Conservation (phyloP, 257 asterid species). For the Solanum peruvianum region DNA sequence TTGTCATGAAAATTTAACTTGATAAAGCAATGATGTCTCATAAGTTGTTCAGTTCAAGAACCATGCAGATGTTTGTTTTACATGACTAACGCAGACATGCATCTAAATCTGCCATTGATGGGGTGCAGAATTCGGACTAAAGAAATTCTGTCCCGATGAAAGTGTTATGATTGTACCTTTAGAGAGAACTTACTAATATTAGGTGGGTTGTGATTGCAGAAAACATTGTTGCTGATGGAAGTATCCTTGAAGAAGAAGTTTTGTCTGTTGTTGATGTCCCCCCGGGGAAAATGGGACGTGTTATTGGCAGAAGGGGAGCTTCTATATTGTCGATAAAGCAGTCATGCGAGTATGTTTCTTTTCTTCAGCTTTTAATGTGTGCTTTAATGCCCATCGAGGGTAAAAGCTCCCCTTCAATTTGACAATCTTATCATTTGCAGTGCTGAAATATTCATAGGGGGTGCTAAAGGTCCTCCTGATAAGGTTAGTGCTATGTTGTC, state of each 20-base stretch:
- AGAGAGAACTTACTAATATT: background rate
- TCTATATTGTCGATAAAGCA: slow-evolving; percentile 70
- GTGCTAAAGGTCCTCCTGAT: slow-evolving; percentile 81
- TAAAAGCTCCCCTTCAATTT: background rate
- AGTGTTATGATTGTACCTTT: background rate
- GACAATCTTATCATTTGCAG: slow-evolving; percentile 37
- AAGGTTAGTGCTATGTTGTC: slow-evolving; percentile 40
- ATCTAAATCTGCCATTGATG: background rate
- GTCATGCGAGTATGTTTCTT: slow-evolving; percentile 67
- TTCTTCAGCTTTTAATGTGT: background rate
- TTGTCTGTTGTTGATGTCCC: slow-evolving; percentile 85
- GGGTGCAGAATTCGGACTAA: background rate
- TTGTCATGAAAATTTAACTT: background rate
- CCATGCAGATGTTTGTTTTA: background rate
- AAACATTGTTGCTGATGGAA: slow-evolving; percentile 26
- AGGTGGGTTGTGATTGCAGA: slow-evolving; percentile 38
- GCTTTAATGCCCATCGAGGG: background rate
- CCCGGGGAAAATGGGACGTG: slow-evolving; percentile 77
- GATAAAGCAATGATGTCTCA: background rate
- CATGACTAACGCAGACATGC: background rate
- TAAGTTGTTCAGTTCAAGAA: background rate
- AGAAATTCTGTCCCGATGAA: background rate
- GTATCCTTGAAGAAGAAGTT: slow-evolving; percentile 68
- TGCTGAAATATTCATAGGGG: slow-evolving; percentile 90
- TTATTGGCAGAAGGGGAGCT: slow-evolving; percentile 80